These are phyloP conservation scores for Cercophora samala DNA, from an alignment of 495 filamentous ascomycete genomes.

Conservation along the genomic window DNA sequence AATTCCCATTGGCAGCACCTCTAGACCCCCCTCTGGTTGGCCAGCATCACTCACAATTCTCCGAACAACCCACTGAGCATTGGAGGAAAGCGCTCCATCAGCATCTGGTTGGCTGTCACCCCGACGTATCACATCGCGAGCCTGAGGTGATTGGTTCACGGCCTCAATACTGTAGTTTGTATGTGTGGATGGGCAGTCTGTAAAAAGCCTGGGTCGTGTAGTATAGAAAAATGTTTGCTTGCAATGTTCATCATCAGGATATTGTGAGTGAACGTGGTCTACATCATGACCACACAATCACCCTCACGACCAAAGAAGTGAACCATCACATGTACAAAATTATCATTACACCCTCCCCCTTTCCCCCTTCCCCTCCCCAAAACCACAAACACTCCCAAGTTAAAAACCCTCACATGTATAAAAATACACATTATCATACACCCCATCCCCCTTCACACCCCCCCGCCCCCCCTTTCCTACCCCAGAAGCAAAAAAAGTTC, in stretches of 20 bases:
- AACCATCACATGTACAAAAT: neutral
- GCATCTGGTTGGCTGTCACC: neutral
- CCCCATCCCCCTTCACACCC: neutral
- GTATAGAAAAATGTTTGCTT: neutral
- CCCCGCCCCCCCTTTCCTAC: neutral
- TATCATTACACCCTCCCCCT: neutral
- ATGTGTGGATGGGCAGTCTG: too few relatives aligned
- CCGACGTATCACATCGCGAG: neutral
- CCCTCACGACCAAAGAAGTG: too few relatives aligned
- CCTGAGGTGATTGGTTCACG: neutral
- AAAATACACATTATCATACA: slow-evolving; percentile 4
- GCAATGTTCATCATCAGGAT: neutral
- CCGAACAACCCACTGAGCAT: neutral
- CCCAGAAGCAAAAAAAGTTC: neutral
- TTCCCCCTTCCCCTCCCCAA: neutral
- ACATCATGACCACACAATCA: too few relatives aligned
- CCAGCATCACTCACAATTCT: neutral
- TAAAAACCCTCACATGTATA: neutral
- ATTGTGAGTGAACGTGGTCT: too few relatives aligned
- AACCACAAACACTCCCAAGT: neutral
- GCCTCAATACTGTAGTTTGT: too few relatives aligned
- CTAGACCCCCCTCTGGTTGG: neutral
- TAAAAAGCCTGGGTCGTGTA: too few relatives aligned
- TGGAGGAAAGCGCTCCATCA: neutral
- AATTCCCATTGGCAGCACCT: neutral